These are phyloP conservation scores for Aspergillus cavernicola DNA, from an alignment of 495 filamentous ascomycete species.

Conservation along the genomic window DNA sequence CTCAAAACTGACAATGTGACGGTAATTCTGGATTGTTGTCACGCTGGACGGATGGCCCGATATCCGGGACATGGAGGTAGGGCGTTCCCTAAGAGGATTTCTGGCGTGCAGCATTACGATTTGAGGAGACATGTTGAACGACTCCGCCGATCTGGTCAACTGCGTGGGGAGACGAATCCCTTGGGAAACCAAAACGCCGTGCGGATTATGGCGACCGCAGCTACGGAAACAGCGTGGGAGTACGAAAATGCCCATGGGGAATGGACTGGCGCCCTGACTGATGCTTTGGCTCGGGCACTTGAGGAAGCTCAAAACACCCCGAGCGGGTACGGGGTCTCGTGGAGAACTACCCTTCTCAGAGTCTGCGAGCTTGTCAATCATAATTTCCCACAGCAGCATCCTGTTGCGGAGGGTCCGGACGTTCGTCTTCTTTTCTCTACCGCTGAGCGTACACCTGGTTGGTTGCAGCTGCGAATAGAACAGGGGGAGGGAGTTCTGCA, in stretches of 20 bases:
- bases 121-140: too few relatives aligned
- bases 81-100: too few relatives aligned
- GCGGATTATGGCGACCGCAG: not conserved
- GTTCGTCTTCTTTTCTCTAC: too few relatives aligned
- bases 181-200: not conserved
- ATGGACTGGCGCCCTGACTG: constrained; percentile 1
- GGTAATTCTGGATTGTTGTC: constrained; percentile 8
- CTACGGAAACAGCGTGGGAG: constrained; percentile 1
- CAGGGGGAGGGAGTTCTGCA: too few relatives aligned
- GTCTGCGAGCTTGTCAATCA: not conserved
- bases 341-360: not conserved
- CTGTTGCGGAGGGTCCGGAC: too few relatives aligned
- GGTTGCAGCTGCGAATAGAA: too few relatives aligned
- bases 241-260: not conserved
- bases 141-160: too few relatives aligned
- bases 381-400: not conserved
- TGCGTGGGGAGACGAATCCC: too few relatives aligned
- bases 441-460: too few relatives aligned
- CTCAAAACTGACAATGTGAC: constrained; percentile 6
- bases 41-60: constrained; percentile 1
- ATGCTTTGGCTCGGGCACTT: not conserved
- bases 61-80: not conserved
- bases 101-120: too few relatives aligned
- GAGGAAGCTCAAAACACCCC: not conserved
- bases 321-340: not conserved